Base-by-base conservation (phyloP, 192 early-diverging fungal species). In the Pilaira anomala region DNA sequence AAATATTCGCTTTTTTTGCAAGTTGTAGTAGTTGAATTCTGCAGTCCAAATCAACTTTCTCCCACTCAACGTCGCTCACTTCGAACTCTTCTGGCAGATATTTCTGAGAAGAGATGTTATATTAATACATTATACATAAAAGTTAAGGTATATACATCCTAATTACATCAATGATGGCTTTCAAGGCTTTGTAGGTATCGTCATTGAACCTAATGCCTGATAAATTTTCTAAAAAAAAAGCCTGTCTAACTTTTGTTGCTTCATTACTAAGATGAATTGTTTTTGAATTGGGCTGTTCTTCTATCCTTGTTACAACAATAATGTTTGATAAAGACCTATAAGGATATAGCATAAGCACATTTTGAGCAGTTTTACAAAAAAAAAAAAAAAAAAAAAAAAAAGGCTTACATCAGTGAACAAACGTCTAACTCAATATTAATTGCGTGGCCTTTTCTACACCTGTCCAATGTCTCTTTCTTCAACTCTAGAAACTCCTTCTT, bases 151-250 rank as follows among this genome's bases (percentile, higher is more conserved):
- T 52, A 16, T 52, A 30, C 25, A 52, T n/a, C 22, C 0, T 52
- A 52, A 11, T 52, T 52, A 52, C 50, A 28, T 52, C 50, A 52
- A 52, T 52, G 50, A 52, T 52, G 50, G 28, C 50, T 52, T 52
- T 29, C 28, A 52, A 28, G 50, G 28, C 25, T 52, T 30, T 52
- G 50, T 52, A 52, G 14, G 50, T 52, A 52, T 52, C 25, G 13
- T 52, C 50, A 52, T 52, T 29, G 25, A 52, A 52, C 50, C 13
- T 52, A 52, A 52, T 52, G 28, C 25, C 49, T 51, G 49, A 51
- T 51, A 51, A 51, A 2, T 51, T 51, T 51, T 51, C 50, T 28
- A 52, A 24, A 52, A 52, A 51, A 22, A 50, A 50, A 30, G 25
- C 0, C 26, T 52, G 50, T 28, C 50, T 52, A 26, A 52, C 14